Evolutionary conservation across 1,284 basidiomycete species (phyloP).

Genomic region (Athelia psychrophila): DNA sequence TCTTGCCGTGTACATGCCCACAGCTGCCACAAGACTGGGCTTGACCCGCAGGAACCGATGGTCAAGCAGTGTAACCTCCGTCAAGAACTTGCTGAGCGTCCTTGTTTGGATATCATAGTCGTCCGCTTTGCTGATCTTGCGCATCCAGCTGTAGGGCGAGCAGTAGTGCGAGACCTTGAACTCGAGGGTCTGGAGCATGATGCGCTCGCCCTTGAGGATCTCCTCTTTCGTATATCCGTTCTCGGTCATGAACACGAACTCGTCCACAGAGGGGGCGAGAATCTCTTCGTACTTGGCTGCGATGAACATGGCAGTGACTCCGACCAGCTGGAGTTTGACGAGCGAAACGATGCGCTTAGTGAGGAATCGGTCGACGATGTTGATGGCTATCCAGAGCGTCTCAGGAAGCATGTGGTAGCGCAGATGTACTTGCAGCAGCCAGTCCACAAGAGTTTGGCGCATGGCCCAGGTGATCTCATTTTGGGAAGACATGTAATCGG

Average conservation of each 20-base stretch:
- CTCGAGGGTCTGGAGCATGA: constrained; percentile 91
- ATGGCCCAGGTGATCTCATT: constrained; percentile 95
- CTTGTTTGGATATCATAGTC: constrained; percentile 98
- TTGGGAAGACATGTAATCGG: constrained; percentile 94
- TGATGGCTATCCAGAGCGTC: constrained; percentile 97
- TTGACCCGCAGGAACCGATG: constrained; percentile 92
- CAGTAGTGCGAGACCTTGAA: constrained; percentile 98
- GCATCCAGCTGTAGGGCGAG: constrained; percentile 99
- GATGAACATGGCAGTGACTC: constrained; percentile 96
- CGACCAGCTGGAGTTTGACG: constrained; percentile 96
- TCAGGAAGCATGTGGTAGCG: constrained; percentile 98
- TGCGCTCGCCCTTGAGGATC: constrained; percentile 96
- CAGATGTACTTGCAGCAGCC: constrained; percentile 96
- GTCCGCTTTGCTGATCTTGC: constrained; percentile 97
- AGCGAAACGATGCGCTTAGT: constrained; percentile 90
- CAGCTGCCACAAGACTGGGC: constrained; percentile 93
- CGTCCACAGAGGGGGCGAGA: constrained; percentile 89
- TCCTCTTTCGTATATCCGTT: constrained; percentile 92
- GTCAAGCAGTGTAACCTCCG: constrained; percentile 94
- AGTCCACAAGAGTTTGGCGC: constrained; percentile 96
- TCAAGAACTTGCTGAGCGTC: constrained; percentile 96
- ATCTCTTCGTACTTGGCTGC: constrained; percentile 99
- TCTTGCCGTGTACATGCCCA: constrained; percentile 96
- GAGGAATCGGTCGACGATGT: constrained; percentile 97
- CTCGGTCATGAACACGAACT: constrained; percentile 98